A percentile compares a stretch with the other conserved stretches of the same genome.
Conservation (phyloP, 257 asterid genomes). For the Misopates orontium region DNA sequence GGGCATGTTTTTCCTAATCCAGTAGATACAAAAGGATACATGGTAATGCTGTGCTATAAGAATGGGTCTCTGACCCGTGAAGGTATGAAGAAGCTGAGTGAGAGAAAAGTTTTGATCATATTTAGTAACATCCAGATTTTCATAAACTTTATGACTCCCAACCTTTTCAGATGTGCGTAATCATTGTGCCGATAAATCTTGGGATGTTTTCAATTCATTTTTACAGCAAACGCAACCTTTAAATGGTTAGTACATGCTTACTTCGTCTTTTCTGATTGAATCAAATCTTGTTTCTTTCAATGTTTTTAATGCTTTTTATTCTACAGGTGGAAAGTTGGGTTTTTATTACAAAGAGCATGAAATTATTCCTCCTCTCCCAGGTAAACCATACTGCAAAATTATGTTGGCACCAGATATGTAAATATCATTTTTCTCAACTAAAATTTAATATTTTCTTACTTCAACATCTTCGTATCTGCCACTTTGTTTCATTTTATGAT, state of each 20-base stretch:
- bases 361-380: conserved; percentile 91
- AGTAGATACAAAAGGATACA: conserved; percentile 71
- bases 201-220: conserved; percentile 69
- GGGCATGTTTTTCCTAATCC: conserved; percentile 97
- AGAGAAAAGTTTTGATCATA: conserved; percentile 6
- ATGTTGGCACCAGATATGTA: not conserved
- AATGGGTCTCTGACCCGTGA: conserved; percentile 95
- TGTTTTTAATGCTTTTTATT: conserved; percentile 21
- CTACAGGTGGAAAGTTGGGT: conserved; percentile 84
- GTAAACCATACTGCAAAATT: conserved; percentile 35
- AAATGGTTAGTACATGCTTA: conserved; percentile 53
- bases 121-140: not conserved
- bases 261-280: not conserved
- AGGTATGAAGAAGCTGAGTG: conserved; percentile 45
- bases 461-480: not conserved
- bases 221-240: conserved; percentile 73
- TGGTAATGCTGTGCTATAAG: conserved; percentile 92
- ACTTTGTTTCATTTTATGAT: not conserved
- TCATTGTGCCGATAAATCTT: conserved; percentile 70
- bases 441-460: not conserved
- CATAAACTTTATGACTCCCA: conserved; percentile 16
- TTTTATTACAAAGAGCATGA: conserved; percentile 92
- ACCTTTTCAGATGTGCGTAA: conserved; percentile 63
- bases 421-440: conserved; percentile 6
- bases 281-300: conserved; percentile 3